These are phyloP conservation scores for Prunus salicina DNA, from an alignment of 306 rosid species.

Conservation along the genomic window DNA sequence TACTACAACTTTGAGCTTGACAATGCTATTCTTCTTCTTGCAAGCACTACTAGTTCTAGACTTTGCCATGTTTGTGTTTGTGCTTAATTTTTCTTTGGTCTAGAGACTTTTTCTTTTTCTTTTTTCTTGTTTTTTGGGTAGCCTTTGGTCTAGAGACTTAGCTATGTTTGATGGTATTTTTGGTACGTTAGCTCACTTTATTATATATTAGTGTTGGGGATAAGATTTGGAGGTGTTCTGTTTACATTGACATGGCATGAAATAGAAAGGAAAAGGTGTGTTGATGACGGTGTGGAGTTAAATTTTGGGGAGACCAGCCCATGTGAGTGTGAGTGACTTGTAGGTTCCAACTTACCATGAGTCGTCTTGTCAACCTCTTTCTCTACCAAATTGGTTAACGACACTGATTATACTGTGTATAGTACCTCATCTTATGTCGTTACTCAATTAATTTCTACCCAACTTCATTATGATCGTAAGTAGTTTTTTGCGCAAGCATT, in stretches of 20 bases:
- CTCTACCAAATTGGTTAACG: conserved; percentile 13
- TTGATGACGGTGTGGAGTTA: conserved; percentile 1
- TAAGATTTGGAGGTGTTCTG: conserved; percentile 5
- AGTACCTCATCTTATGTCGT: not conserved
- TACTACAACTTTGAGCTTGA: conserved; percentile 50
- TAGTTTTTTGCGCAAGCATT: no score
- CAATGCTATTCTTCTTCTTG: conserved; percentile 47
- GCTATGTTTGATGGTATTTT: not conserved
- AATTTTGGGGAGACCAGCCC: conserved; percentile 43
- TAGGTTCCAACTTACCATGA: conserved; percentile 36
- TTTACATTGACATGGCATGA: not conserved
- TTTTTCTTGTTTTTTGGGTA: not conserved
- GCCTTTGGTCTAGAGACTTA: not conserved
- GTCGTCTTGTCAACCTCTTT: conserved; percentile 43
- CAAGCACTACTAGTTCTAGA: conserved; percentile 13
- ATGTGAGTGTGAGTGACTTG: conserved; percentile 43
- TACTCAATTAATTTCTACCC: no score
- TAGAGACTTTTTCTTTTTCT: no score
- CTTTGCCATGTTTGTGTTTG: conserved; percentile 37
- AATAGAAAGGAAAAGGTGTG: conserved; percentile 15
- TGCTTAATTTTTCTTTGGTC: not conserved
- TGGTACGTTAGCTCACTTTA: not conserved
- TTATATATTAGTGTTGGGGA: conserved; percentile 21
- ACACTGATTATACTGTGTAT: not conserved
- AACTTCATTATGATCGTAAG: no score